Base-by-base conservation (phyloP, 1,139 yeast species). In the Pichia inconspicua region DNA sequence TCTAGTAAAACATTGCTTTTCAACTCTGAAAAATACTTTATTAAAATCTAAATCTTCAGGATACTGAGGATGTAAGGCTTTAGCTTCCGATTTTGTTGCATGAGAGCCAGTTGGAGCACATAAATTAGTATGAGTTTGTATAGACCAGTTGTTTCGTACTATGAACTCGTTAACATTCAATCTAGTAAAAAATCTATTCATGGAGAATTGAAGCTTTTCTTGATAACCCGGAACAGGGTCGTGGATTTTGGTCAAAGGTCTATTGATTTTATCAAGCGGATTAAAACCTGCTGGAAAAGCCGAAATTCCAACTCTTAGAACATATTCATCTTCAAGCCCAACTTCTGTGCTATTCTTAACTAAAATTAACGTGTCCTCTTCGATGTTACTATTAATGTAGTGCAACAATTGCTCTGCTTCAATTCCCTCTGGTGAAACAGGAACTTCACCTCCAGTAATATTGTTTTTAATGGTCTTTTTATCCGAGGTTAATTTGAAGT, bases 271-370 rank as follows among this genome's bases (percentile, higher is more conserved):
- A 38, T 69, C 72, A 8, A 62, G 58, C 2, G 90, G 92, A 55
- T 81, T 75, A 62, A 85, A 85, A 0, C 92, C 94, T 3, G 85
- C 82, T 0, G 94, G 89, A 66, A 82, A 84, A 3, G 80, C 80
- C 59, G 82, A 76, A 0, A 78, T 68, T 0, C 86, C 87, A 0
- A 78, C 84, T 52, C 83, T 74, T 58, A 82, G 71, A 49, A 72
- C 72, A 62, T 82, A 84, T 62, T 84, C 86, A 11, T 71, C 69
- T 8, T 37, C 25, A 4, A 27, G 8, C 40, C 73, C 74, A 14
- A 70, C 72, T 38, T 67, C 70, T 14, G 66, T 58, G 11, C 64
- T 65, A 57, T 82, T 84, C 50, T 74, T 77, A 52, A 77, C 61
- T 53, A 84, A 58, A 9, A 84, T 65, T 47, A 84, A 67, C 54